A percentile compares a stretch with the other conserved stretches of the same genome.
phyloP scores from a whole-genome alignment of 192 early-diverging fungal species.

The Gryganskiella cystojenkinii region DNA sequence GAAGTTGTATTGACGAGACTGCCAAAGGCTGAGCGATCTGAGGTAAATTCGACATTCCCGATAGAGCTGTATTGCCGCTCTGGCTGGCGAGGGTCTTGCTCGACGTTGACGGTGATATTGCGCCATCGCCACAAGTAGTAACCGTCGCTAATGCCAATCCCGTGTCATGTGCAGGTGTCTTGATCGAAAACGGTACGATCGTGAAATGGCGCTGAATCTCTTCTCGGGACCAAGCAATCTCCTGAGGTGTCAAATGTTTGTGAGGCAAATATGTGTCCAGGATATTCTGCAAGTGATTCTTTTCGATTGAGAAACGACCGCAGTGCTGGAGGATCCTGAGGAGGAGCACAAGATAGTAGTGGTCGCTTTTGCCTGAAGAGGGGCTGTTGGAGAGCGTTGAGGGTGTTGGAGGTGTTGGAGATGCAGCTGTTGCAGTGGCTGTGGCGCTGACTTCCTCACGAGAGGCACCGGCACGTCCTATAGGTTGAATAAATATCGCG shows the following conservation, averaged over 20 bases:
- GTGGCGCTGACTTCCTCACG: neutral
- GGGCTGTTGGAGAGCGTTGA: constrained; percentile 15
- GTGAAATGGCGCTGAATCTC: constrained; percentile 22
- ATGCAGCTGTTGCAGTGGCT: neutral
- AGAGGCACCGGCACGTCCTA: too few species aligned
- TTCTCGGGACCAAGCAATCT: constrained; percentile 16
- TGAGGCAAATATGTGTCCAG: constrained; percentile 23
- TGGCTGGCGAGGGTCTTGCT: too few species aligned
- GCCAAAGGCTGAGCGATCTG: neutral
- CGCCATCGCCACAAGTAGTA: too few species aligned
- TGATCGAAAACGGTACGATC: constrained; percentile 34
- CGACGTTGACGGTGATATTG: too few species aligned
- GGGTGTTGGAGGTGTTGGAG: constrained; percentile 1
- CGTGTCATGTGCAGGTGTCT: constrained; percentile 12
- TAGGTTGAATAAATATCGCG: too few species aligned
- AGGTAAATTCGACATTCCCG: constrained; percentile 29
- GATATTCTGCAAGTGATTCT: constrained; percentile 5
- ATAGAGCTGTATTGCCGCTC: neutral
- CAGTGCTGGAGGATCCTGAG: constrained; percentile 40
- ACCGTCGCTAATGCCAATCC: neutral
- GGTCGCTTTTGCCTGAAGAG: constrained; percentile 15
- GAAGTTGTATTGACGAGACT: neutral
- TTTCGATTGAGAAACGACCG: constrained; percentile 45
- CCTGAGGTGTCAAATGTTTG: constrained; percentile 18
- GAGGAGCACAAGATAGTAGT: constrained; percentile 24